Evolutionary conservation across 2,329 filamentous ascomycete species (phyloP).

Genomic region (Mycocentrospora acerina): DNA sequence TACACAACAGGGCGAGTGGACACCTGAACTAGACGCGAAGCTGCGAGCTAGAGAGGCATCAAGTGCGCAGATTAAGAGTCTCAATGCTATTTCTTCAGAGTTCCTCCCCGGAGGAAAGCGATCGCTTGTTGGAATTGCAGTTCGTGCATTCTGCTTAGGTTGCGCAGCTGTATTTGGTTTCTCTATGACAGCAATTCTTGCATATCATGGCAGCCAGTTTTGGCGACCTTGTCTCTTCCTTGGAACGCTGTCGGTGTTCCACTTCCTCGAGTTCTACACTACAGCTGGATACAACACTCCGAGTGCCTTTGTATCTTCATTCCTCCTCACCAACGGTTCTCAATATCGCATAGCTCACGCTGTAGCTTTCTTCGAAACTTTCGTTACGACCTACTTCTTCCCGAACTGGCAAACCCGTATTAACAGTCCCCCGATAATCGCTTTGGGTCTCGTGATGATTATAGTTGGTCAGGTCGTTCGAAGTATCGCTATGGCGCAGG

Average conservation of each 20-base stretch:
- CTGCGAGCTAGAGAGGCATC: conserved; percentile 27
- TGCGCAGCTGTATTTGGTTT: conserved; percentile 38
- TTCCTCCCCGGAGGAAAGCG: conserved; percentile 47
- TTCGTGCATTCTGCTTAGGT: conserved; percentile 50
- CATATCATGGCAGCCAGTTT: conserved; percentile 42
- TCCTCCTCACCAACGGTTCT: conserved; percentile 82
- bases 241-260: conserved; percentile 72
- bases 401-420: conserved; percentile 51
- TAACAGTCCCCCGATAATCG: conserved; percentile 40
- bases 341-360: conserved; percentile 82
- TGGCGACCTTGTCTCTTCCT: conserved; percentile 68
- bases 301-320: conserved; percentile 70
- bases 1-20: conserved; percentile 22
- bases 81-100: conserved; percentile 24
- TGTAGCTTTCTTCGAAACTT: conserved; percentile 71
- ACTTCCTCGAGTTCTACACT: conserved; percentile 95
- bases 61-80: conserved; percentile 15
- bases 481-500: conserved; percentile 83
- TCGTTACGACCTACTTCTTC: conserved; percentile 60
- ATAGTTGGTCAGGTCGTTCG: conserved; percentile 72
- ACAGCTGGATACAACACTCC: conserved; percentile 82
- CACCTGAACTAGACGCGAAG: conserved; percentile 28
- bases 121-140: conserved; percentile 50
- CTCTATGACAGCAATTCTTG: conserved; percentile 29
- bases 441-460: conserved; percentile 65